Base-by-base conservation (phyloP, 805 yeast species). In the Candida qinlingensis region DNA sequence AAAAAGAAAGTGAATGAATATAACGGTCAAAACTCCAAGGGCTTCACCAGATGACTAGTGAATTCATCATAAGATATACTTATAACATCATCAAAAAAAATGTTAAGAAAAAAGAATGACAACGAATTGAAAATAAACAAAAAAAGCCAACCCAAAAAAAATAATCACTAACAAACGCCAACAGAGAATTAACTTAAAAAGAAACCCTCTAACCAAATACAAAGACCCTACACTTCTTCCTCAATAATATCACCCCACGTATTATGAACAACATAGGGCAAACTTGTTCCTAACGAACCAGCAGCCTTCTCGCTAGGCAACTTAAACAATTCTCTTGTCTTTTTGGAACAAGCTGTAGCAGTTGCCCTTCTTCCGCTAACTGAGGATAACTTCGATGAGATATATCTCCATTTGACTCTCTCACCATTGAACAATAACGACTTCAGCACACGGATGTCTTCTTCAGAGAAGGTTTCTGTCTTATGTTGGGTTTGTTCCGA, bases 361-460 rank as follows among this genome's bases (percentile, higher is more conserved):
- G 83, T 75, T 8, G 63, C 61, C 33, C 62, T 44, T 50, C 63
- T 50, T 5, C 61, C 63, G 25, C 61, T 55, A 12, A 47, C 36
- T 69, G 73, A 39, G 70, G 73, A 56, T 68, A 77, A 46, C 59
- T 61, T 54, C 6, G 58, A 54, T 1, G 85, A 76, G 54, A 80
- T 72, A 56, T 71, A 79, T 58, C 76, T 75, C 85, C 85, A 80
- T 57, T 80, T 80, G 54, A 75, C 74, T 48, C 76, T 70, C 54
- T 80, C 85, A 4, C 80, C 84, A 4, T 72, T 66, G 26, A 69
- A 71, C 45, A 80, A 66, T 41, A 80, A 60, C 41, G 73, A 75
- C 49, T 70, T 67, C 48, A 80, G 68, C 25, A 75, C 70, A 41
- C 69, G 73, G 10, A 72, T 58, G 50, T 78, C 83, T 34, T 73